These are phyloP conservation scores for Radiomyces spectabilis DNA, from an alignment of 192 early-diverging fungal species.

Conservation along the genomic window DNA sequence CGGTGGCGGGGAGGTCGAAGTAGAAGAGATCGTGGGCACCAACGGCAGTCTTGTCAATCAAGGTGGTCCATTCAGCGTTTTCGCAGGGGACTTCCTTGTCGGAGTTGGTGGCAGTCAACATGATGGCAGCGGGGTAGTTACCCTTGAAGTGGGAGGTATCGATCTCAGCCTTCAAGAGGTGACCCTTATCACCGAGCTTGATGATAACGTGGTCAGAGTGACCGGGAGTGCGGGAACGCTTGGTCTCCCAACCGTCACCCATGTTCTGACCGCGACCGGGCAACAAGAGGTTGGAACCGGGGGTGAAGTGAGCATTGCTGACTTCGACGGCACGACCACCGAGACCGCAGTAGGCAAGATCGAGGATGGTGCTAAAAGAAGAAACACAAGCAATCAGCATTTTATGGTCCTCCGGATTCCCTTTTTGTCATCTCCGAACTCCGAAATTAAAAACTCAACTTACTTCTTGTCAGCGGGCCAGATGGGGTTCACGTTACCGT, in stretches of 20 bases:
- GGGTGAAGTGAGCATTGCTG: slow-evolving; percentile 83
- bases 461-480: slow-evolving; percentile 36
- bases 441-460: too few species aligned
- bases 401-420: not conserved
- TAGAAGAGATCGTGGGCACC: slow-evolving; percentile 70
- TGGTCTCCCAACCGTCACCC: slow-evolving; percentile 95
- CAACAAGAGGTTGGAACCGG: slow-evolving; percentile 72
- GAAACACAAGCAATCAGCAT: not conserved
- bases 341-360: slow-evolving; percentile 62
- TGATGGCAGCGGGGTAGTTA: slow-evolving; percentile 76
- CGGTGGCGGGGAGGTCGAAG: slow-evolving; percentile 48
- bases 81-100: slow-evolving; percentile 37
- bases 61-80: slow-evolving; percentile 48
- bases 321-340: slow-evolving; percentile 56
- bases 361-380: slow-evolving; percentile 40
- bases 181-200: slow-evolving; percentile 66
- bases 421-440: too few species aligned
- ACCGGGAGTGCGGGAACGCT: slow-evolving; percentile 67
- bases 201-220: slow-evolving; percentile 74
- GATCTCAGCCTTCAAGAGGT: slow-evolving; percentile 65
- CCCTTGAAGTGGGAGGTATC: slow-evolving; percentile 90
- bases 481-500: slow-evolving; percentile 53
- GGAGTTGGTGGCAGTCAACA: slow-evolving; percentile 48
- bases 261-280: slow-evolving; percentile 78
- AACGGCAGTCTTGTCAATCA: slow-evolving; percentile 44